A percentile compares a stretch with the other conserved stretches of the same genome.
Conservation (phyloP, 768 basidiomycete genomes). For the Royoungia palumana region DNA sequence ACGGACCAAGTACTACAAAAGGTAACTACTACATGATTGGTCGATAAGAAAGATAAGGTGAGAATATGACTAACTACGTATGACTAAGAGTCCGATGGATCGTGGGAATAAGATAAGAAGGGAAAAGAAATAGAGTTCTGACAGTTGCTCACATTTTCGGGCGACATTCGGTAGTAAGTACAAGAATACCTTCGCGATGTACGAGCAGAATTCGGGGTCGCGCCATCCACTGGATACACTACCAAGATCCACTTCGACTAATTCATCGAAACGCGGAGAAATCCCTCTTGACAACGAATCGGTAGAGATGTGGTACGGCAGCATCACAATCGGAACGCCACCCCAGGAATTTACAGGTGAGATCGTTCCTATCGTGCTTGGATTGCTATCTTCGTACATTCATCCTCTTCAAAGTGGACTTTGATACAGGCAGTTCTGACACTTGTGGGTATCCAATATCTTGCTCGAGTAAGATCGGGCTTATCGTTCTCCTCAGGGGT, state of each 20-base stretch:
- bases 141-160: neutral
- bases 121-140: no score
- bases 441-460: slow-evolving; percentile 20
- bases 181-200: slow-evolving; percentile 38
- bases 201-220: slow-evolving; percentile 40
- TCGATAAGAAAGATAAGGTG: no score
- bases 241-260: neutral
- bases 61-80: no score
- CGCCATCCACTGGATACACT: slow-evolving; percentile 28
- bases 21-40: no score
- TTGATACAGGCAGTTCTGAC: slow-evolving; percentile 52
- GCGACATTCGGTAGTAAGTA: slow-evolving; percentile 37
- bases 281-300: slow-evolving; percentile 30
- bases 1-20: no score
- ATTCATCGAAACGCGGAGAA: slow-evolving; percentile 7
- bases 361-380: neutral
- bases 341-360: slow-evolving; percentile 36
- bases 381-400: neutral
- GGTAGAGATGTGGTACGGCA: slow-evolving; percentile 38
- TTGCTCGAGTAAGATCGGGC: neutral
- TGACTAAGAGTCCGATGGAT: no score
- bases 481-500: slow-evolving; percentile 30
- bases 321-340: slow-evolving; percentile 46
- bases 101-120: no score
- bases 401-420: slow-evolving; percentile 34